phyloP scores from a whole-genome alignment of 163 green algal species.

The Scenedesmus sp. region DNA sequence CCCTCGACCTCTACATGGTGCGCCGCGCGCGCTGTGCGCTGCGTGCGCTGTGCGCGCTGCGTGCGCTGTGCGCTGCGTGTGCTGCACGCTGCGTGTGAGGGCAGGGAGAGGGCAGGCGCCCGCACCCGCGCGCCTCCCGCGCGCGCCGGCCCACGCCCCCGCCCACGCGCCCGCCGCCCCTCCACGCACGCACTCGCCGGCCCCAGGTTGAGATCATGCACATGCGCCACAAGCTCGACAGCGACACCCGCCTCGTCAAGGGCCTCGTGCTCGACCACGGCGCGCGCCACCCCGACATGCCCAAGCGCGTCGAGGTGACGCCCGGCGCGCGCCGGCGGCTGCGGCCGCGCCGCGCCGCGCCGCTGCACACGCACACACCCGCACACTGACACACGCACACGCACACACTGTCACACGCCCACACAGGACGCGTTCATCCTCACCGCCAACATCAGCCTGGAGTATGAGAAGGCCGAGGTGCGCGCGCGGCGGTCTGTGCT shows the following conservation, averaged over 20 bases:
- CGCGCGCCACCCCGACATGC: slow-evolving; percentile 97
- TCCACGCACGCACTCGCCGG: no score
- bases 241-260: slow-evolving; percentile 92
- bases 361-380: background rate
- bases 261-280: slow-evolving; percentile 99
- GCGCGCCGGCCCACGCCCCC: no score
- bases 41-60: no score
- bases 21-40: background rate
- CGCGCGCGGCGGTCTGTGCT: no score
- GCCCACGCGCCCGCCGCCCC: no score
- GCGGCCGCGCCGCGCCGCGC: background rate
- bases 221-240: slow-evolving; percentile 98
- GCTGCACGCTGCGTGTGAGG: no score
- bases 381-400: no score
- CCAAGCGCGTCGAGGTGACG: slow-evolving; percentile 85
- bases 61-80: no score
- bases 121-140: no score
- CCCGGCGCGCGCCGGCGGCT: background rate
- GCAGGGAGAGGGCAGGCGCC: background rate
- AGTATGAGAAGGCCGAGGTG: slow-evolving; percentile 99
- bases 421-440: slow-evolving; percentile 87
- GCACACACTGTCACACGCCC: background rate
- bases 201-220: slow-evolving; percentile 98
- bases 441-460: slow-evolving; percentile 98
- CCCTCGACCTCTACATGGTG: slow-evolving; percentile 90